Evolutionary conservation across 345 rosid species (phyloP), one percentile per base, ranked within the genome.

Genomic region (Acer negundo): DNA sequence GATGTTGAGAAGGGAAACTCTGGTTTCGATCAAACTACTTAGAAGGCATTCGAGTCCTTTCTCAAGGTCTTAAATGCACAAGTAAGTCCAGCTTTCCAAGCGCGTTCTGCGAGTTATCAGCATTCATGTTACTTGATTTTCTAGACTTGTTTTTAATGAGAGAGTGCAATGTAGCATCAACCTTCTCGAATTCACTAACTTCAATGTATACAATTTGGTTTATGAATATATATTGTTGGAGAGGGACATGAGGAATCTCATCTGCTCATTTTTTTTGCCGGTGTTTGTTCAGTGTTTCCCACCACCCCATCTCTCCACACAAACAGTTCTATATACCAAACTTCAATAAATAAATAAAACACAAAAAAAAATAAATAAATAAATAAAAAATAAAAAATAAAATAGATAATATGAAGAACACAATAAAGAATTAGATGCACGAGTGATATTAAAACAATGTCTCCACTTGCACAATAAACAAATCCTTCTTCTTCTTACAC

Each of bases 1-100:
- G 44, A 51, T 79, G 74, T 84, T 79, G 51, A 79, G 81, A 26
- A 79, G 51, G 24, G 77, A 28, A 13, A 72, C 77, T 67, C 80
- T 72, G 8, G 77, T 23, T 80, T 76, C 67, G 74, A 80, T 80
- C 70, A 77, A 46, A 44, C 13, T 40, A 77, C 77, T 72, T 58
- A 44, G 65, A 23, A 80, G 74, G 59, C 70, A 22, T 28, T 79
- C 56, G 9, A 68, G 28, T 8, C 62, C 70, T 26, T 73, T 74
- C 61, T 74, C 78, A 31, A 71, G 35, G 11, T 72, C 80, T 72
- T 76, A 65, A 76, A 80, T 76, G 77, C 67, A 26, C 3, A 10
- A 47, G 38, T 79, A 80, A 6, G 38, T 82, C 80, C 38, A 72
- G 62, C 1, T 55, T 74, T 44, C 51, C 44, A 4, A 69, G 51